Percentiles rank a stretch among this genome's conserved stretches.
Evolutionary conservation across 805 yeast genomes (phyloP).

Genomic region (Barnettozyma sucrosica): DNA sequence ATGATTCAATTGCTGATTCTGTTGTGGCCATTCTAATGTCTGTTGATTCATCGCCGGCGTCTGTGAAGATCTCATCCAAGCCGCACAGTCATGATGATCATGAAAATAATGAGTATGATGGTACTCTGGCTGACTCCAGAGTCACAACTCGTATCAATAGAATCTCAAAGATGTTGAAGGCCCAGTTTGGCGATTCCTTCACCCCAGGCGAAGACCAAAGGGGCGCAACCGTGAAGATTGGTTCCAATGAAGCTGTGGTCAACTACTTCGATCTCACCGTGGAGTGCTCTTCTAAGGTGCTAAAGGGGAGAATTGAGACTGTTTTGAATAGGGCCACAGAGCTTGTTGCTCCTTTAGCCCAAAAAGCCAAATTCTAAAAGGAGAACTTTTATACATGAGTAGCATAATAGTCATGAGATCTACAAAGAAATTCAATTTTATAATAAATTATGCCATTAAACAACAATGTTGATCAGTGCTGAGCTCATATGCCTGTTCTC

Average conservation of each 20-base stretch:
- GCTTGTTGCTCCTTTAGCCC: slow-evolving; percentile 78
- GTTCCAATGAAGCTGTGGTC: slow-evolving; percentile 66
- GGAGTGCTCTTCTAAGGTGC: slow-evolving; percentile 64
- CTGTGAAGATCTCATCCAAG: slow-evolving; percentile 78
- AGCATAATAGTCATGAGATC: not conserved
- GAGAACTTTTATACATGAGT: too few relatives aligned
- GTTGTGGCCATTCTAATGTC: slow-evolving; percentile 85
- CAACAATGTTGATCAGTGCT: not conserved
- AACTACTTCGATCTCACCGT: slow-evolving; percentile 62
- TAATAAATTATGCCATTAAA: not conserved
- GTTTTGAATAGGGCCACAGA: slow-evolving; percentile 72
- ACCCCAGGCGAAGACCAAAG: slow-evolving; percentile 32
- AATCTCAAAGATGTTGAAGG: slow-evolving; percentile 56
- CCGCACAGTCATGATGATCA: slow-evolving; percentile 41
- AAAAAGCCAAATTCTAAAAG: slow-evolving; percentile 18
- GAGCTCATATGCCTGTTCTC: slow-evolving; percentile 32
- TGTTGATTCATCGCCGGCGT: slow-evolving; percentile 91
- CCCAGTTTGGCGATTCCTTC: slow-evolving; percentile 86
- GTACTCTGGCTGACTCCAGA: slow-evolving; percentile 30
- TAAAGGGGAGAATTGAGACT: slow-evolving; percentile 78
- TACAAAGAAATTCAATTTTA: not conserved
- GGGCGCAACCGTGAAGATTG: slow-evolving; percentile 64
- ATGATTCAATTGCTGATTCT: slow-evolving; percentile 92
- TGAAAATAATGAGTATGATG: slow-evolving; percentile 10
- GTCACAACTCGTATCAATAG: slow-evolving; percentile 41